phyloP scores from a whole-genome alignment of 2,329 filamentous ascomycete genomes.

The Paecilomyces sp. region DNA sequence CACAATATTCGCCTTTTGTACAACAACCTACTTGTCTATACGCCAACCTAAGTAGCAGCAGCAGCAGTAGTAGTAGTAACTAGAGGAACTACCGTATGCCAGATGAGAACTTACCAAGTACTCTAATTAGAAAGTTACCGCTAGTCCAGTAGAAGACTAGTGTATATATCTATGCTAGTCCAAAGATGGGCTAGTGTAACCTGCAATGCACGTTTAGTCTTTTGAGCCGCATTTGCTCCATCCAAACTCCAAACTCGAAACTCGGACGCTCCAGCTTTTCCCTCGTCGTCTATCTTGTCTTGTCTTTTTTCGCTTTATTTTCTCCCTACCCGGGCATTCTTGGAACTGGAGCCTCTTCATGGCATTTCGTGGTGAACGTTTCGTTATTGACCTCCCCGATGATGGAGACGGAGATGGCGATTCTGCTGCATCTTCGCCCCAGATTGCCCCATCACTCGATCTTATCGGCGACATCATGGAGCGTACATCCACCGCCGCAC shows the following conservation, averaged over 20 bases:
- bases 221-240: conserved; percentile 30
- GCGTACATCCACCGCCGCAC: conserved; percentile 48
- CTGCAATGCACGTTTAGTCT: conserved; percentile 23
- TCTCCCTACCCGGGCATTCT: neutral
- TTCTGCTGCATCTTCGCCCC: conserved; percentile 12
- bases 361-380: conserved; percentile 53
- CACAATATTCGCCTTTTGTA: no score
- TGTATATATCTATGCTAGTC: conserved; percentile 12
- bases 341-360: conserved; percentile 19
- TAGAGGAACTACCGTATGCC: neutral
- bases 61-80: no score
- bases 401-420: conserved; percentile 29
- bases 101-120: neutral
- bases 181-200: conserved; percentile 6
- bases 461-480: conserved; percentile 74
- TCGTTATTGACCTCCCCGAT: conserved; percentile 53
- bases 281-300: neutral
- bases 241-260: conserved; percentile 15
- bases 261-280: neutral
- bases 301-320: neutral
- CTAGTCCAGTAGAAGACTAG: neutral
- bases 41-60: no score
- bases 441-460: conserved; percentile 17
- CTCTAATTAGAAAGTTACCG: neutral
- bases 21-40: no score